A percentile compares a stretch with the other conserved stretches of the same genome.
Evolutionary conservation across 768 basidiomycete species (phyloP).

Genomic region (Lactifluus echinatus): DNA sequence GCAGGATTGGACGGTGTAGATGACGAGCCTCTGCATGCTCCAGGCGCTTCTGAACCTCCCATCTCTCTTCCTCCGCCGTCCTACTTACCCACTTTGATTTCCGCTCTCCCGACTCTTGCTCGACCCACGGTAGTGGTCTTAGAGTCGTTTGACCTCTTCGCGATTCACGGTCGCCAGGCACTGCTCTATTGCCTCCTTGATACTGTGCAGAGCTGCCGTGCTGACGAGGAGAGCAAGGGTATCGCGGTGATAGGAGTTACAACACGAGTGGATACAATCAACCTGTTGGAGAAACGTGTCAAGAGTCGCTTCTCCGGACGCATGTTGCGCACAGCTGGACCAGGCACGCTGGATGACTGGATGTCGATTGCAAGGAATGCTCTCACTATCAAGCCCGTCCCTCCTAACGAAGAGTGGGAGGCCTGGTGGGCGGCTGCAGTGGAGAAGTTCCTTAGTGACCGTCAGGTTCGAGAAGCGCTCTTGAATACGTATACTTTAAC

Average conservation of each 20-base stretch:
- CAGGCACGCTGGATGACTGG: constrained; percentile 42
- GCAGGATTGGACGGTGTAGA: constrained; percentile 27
- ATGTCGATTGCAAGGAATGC: constrained; percentile 38
- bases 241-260: constrained; percentile 84
- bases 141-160: constrained; percentile 92
- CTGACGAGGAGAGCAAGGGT: constrained; percentile 50
- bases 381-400: constrained; percentile 31
- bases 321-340: constrained; percentile 68
- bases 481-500: constrained; percentile 54
- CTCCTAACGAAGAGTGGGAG: constrained; percentile 46
- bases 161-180: constrained; percentile 84
- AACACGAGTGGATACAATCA: constrained; percentile 78
- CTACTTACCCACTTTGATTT: constrained; percentile 66
- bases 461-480: constrained; percentile 36
- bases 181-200: constrained; percentile 93
- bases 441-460: constrained; percentile 46
- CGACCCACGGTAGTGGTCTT: constrained; percentile 78
- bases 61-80: constrained; percentile 50
- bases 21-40: constrained; percentile 41
- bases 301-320: constrained; percentile 96
- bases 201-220: constrained; percentile 79
- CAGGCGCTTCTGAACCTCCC: constrained; percentile 27
- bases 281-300: constrained; percentile 89
- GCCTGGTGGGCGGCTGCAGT: constrained; percentile 49
- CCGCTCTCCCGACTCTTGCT: constrained; percentile 66